Conservation (phyloP, 2,329 filamentous ascomycete genomes). For the Drechmeria coniospora region DNA sequence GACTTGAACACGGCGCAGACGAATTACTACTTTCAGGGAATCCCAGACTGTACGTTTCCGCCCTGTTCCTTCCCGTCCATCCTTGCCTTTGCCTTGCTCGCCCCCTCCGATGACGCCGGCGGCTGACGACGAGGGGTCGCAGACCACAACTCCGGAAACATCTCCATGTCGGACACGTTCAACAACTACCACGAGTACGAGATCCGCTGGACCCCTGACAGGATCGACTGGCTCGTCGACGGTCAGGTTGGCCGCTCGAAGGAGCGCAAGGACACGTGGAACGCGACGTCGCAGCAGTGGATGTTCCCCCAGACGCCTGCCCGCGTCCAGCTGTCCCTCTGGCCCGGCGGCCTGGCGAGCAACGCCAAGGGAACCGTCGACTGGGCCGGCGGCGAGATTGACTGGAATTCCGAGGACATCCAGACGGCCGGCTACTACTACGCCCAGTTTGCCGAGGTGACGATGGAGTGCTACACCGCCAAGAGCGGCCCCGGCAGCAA, state of each 20-base stretch:
- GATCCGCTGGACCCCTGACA: constrained; percentile 80
- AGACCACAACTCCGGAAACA: constrained; percentile 66
- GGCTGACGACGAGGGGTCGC: too few species aligned
- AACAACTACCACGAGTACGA: constrained; percentile 76
- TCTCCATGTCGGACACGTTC: constrained; percentile 56
- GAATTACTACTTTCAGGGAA: constrained; percentile 95
- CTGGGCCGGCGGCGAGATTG: constrained; percentile 82
- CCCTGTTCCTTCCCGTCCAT: too few species aligned
- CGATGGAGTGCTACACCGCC: constrained; percentile 71
- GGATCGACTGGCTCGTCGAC: constrained; percentile 76
- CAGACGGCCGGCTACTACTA: constrained; percentile 78
- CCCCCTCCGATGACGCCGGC: too few species aligned
- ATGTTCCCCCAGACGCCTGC: constrained; percentile 83
- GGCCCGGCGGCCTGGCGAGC: constrained; percentile 70
- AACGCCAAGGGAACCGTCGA: constrained; percentile 75
- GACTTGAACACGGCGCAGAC: constrained; percentile 69
- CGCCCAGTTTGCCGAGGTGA: constrained; percentile 60
- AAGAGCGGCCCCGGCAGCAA: constrained; percentile 47
- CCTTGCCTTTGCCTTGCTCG: too few species aligned
- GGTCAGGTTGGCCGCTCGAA: constrained; percentile 61
- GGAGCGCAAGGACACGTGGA: constrained; percentile 70
- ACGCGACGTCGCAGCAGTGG: constrained; percentile 66
- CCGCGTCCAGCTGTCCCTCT: constrained; percentile 85
- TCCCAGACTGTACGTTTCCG: constrained; percentile 76
- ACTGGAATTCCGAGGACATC: constrained; percentile 71